phyloP scores from a whole-genome alignment of 345 rosid genomes.

The Boechera retrofracta region DNA sequence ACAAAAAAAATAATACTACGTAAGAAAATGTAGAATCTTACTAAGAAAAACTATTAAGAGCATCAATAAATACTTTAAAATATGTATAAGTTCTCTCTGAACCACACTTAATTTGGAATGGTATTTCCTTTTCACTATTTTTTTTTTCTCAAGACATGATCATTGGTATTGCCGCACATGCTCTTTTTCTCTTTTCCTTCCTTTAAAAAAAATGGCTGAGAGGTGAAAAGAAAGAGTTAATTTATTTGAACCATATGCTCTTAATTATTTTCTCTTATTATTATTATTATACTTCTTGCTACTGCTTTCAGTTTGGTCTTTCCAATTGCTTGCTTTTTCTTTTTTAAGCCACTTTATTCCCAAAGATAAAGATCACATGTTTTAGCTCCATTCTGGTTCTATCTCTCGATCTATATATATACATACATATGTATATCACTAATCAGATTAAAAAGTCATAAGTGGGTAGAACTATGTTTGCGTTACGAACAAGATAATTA shows the following conservation, averaged over 20 bases:
- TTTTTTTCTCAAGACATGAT: conserved; percentile 16
- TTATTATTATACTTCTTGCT: neutral
- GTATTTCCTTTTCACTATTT: conserved; percentile 1
- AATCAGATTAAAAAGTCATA: neutral
- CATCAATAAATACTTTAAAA: neutral
- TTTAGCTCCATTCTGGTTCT: conserved; percentile 38
- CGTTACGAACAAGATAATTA: conserved; percentile 7
- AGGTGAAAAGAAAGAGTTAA: conserved; percentile 9
- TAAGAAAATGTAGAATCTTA: neutral
- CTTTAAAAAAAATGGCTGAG: conserved; percentile 17
- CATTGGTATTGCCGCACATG: conserved; percentile 34
- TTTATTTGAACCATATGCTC: conserved; percentile 30
- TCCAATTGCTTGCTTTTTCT: conserved; percentile 41
- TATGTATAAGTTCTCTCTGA: neutral
- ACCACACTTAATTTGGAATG: conserved; percentile 3
- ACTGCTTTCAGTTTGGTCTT: conserved; percentile 37
- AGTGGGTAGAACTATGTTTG: conserved; percentile 11
- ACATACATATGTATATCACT: conserved; percentile 24
- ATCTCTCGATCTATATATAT: conserved; percentile 28
- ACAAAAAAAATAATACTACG: neutral
- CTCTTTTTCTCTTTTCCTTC: conserved; percentile 22
- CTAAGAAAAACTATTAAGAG: neutral
- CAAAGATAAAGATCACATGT: conserved; percentile 50
- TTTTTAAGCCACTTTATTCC: conserved; percentile 42
- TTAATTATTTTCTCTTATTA: conserved; percentile 26